Percentiles rank a stretch among this genome's conserved stretches.
Conservation (phyloP, 164 flowering plant species). For the Akebia trifoliata region DNA sequence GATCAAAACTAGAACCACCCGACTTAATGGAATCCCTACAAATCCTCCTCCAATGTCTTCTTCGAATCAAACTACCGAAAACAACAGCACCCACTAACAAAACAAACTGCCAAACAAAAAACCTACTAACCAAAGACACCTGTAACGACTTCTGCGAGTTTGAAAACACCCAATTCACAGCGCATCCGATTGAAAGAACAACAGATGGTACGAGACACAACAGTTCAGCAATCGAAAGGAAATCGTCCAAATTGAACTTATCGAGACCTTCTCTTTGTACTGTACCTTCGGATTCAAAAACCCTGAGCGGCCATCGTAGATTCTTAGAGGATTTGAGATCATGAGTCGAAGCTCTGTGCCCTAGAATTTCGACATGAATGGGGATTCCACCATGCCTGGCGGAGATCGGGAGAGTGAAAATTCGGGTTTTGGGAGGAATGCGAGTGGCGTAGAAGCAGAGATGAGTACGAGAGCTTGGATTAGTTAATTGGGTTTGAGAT, state of each 20-base stretch:
- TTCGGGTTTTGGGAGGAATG: not conserved
- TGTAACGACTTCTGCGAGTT: constrained; percentile 25
- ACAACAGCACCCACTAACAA: constrained; percentile 47
- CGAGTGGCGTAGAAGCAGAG: not conserved
- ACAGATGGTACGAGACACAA: constrained; percentile 51
- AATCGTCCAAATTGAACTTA: constrained; percentile 33
- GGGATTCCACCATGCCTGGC: too few species aligned
- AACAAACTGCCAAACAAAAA: constrained; percentile 45
- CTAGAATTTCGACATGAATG: not conserved
- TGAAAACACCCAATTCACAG: constrained; percentile 31
- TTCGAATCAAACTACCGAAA: constrained; percentile 56
- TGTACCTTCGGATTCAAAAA: constrained; percentile 17
- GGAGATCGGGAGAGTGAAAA: too few species aligned
- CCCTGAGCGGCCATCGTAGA: constrained; percentile 9
- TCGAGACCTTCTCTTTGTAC: constrained; percentile 8
- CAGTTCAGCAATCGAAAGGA: constrained; percentile 51
- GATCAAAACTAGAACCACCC: constrained; percentile 30
- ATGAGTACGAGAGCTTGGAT: too few species aligned
- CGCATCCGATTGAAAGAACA: constrained; percentile 38
- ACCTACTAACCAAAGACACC: constrained; percentile 31
- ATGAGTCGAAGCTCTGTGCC: not conserved
- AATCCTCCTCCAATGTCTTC: constrained; percentile 73
- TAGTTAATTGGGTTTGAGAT: too few species aligned
- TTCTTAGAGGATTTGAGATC: not conserved
- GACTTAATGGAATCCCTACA: constrained; percentile 22